A percentile compares a stretch with the other conserved stretches of the same genome.
phyloP scores from a whole-genome alignment of 768 basidiomycete genomes.

The Pleurotus djamor region DNA sequence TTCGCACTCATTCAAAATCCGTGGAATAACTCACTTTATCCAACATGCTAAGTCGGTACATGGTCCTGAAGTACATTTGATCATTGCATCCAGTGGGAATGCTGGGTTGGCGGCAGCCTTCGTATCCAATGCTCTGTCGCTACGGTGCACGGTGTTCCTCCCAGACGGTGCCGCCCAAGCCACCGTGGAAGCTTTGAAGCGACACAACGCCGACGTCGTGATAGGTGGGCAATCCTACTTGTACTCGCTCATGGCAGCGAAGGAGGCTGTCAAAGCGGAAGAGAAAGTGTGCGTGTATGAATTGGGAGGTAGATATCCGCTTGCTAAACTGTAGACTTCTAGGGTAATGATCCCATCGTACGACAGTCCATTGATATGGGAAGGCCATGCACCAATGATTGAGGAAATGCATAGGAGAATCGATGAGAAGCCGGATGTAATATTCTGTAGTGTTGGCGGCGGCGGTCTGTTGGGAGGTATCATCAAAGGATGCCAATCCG shows the following conservation, averaged over 20 bases:
- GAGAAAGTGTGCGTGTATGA: conserved; percentile 46
- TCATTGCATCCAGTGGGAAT: conserved; percentile 80
- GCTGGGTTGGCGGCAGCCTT: conserved; percentile 74
- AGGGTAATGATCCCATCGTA: conserved; percentile 74
- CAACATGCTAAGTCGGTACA: conserved; percentile 47
- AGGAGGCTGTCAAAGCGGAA: conserved; percentile 38
- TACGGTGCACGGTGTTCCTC: conserved; percentile 68
- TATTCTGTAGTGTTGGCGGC: conserved; percentile 79
- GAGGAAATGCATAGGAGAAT: conserved; percentile 34
- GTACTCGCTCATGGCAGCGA: conserved; percentile 52
- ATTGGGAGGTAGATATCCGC: too few relatives aligned
- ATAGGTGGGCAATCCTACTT: conserved; percentile 54
- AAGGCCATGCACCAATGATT: conserved; percentile 74
- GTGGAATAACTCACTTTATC: conserved; percentile 65
- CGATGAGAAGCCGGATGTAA: conserved; percentile 55
- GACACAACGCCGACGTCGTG: conserved; percentile 55
- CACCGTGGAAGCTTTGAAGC: conserved; percentile 47
- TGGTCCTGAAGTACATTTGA: conserved; percentile 55
- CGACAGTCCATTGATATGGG: conserved; percentile 67
- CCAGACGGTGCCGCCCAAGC: conserved; percentile 49
- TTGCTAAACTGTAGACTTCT: neutral
- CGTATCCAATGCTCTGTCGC: conserved; percentile 51
- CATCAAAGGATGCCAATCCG: conserved; percentile 59
- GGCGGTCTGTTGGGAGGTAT: conserved; percentile 71
- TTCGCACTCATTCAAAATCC: conserved; percentile 73